These are phyloP conservation scores for Talaromyces proteolyticus DNA, from an alignment of 495 filamentous ascomycete species.

Conservation along the genomic window DNA sequence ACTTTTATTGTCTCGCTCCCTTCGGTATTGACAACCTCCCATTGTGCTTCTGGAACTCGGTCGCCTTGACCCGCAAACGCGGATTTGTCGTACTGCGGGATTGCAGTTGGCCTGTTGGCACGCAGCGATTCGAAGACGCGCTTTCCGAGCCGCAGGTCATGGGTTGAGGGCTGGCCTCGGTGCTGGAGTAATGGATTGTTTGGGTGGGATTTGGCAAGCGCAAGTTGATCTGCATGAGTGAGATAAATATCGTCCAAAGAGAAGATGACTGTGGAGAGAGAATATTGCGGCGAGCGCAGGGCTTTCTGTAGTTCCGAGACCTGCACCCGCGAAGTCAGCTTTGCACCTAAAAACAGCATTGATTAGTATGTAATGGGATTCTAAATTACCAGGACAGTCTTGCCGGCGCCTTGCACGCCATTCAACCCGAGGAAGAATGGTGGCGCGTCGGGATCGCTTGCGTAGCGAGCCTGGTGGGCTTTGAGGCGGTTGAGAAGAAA, in stretches of 20 bases:
- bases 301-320: constrained; percentile 59
- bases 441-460: constrained; percentile 30
- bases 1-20: constrained; percentile 48
- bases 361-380: not conserved
- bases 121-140: constrained; percentile 58
- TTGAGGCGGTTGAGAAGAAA: constrained; percentile 69
- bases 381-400: constrained; percentile 70
- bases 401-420: constrained; percentile 79
- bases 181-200: constrained; percentile 73
- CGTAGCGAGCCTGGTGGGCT: constrained; percentile 36
- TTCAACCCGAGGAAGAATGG: constrained; percentile 59
- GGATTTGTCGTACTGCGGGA: constrained; percentile 83
- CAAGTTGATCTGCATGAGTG: constrained; percentile 62
- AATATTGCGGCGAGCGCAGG: constrained; percentile 61
- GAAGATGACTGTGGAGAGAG: constrained; percentile 66
- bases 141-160: constrained; percentile 65
- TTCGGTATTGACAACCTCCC: constrained; percentile 57
- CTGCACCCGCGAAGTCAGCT: constrained; percentile 18
- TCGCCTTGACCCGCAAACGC: constrained; percentile 74
- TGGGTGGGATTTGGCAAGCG: constrained; percentile 57
- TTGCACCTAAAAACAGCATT: not conserved
- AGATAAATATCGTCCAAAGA: constrained; percentile 94
- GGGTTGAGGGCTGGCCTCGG: constrained; percentile 80
- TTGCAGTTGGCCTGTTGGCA: constrained; percentile 41
- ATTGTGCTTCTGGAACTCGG: constrained; percentile 53